These are phyloP conservation scores for Dactylellina cionopaga DNA, from an alignment of 2,329 filamentous ascomycete genomes.

Conservation along the genomic window DNA sequence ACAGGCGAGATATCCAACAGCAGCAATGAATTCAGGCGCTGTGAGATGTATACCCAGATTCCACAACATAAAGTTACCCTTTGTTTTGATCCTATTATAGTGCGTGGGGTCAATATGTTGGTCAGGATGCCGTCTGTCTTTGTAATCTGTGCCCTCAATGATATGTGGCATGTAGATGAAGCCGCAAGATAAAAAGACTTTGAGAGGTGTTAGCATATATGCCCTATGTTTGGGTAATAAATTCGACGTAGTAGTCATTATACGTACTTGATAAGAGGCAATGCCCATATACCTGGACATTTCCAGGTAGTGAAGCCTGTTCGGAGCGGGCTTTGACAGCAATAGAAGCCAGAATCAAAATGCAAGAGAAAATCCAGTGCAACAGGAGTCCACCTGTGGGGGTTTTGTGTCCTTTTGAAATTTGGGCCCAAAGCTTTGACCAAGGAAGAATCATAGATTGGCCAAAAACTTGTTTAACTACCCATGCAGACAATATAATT, in stretches of 20 bases:
- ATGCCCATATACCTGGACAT: not conserved
- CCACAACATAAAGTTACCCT: too few species aligned
- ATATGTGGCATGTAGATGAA: not conserved
- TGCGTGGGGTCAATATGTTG: not conserved
- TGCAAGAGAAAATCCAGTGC: not conserved
- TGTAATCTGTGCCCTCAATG: not conserved
- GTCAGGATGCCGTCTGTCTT: not conserved
- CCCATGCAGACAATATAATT: not conserved
- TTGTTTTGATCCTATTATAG: not conserved
- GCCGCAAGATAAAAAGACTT: not conserved
- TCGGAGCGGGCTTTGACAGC: not conserved
- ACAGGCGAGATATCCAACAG: not conserved
- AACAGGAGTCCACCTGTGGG: not conserved
- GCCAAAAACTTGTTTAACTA: slow-evolving; percentile 8
- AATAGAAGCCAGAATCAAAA: not conserved
- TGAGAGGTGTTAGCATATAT: not conserved
- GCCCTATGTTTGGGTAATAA: not conserved
- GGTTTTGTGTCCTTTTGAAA: not conserved
- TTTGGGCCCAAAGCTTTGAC: not conserved
- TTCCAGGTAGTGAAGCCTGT: not conserved
- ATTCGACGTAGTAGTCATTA: too few species aligned
- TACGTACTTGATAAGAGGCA: not conserved
- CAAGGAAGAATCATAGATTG: slow-evolving; percentile 2
- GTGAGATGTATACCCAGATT: too few species aligned
- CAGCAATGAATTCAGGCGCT: too few species aligned